Evolutionary conservation across 2,329 filamentous ascomycete species (phyloP).

Genomic region (Tolypocladium sp.): DNA sequence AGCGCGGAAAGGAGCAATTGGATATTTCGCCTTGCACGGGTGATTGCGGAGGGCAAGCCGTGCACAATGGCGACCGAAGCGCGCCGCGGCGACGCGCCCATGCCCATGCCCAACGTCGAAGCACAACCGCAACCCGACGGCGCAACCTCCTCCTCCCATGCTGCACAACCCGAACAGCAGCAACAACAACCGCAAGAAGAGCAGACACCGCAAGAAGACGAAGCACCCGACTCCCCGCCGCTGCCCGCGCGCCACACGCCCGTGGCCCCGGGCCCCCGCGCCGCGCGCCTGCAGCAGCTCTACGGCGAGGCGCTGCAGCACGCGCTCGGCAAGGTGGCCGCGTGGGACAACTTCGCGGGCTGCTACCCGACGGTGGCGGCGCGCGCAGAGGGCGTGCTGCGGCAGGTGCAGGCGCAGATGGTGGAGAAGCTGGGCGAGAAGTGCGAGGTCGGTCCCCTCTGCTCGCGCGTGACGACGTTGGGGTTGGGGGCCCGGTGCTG

Average conservation of each 20-base stretch:
- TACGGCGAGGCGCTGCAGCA: conserved; percentile 42
- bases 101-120: neutral
- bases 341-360: conserved; percentile 46
- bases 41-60: neutral
- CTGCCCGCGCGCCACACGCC: conserved; percentile 28
- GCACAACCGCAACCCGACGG: neutral
- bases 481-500: neutral
- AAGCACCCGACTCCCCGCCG: conserved; percentile 23
- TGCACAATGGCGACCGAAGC: neutral
- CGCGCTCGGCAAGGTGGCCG: conserved; percentile 45
- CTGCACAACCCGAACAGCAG: neutral
- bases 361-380: conserved; percentile 54
- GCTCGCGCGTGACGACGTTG: no score
- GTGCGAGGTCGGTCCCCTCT: conserved; percentile 30
- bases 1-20: neutral
- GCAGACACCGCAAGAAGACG: neutral
- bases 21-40: neutral
- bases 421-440: conserved; percentile 43
- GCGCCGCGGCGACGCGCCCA: neutral
- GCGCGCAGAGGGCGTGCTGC: conserved; percentile 39
- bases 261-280: conserved; percentile 46
- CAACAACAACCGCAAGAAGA: neutral
- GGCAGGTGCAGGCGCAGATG: conserved; percentile 49
- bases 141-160: neutral
- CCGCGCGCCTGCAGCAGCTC: conserved; percentile 42